Percentiles rank a stretch among this genome's conserved stretches.
phyloP scores from a whole-genome alignment of 2,329 filamentous ascomycete species.

The Colletotrichum sp. region DNA sequence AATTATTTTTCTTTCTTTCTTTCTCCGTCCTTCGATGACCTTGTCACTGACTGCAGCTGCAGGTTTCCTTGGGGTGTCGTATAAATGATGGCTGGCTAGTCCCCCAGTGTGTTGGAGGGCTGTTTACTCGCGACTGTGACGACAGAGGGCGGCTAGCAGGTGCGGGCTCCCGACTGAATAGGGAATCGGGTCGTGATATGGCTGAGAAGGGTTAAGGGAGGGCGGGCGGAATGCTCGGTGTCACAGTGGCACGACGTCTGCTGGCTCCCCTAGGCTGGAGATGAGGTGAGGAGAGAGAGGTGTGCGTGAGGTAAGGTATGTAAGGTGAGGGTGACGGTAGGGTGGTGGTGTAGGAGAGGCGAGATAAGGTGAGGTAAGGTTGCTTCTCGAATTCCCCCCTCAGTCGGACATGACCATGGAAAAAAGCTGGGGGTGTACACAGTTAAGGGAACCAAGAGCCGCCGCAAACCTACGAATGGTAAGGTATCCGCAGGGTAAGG shows the following conservation, averaged over 20 bases:
- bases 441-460: not conserved
- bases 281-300: not conserved
- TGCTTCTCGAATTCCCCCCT: not conserved
- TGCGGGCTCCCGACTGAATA: not conserved
- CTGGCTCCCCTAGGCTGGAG: not conserved
- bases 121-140: slow-evolving; percentile 1
- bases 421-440: not conserved
- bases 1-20: not conserved
- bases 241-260: slow-evolving; percentile 18
- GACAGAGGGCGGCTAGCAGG: not conserved
- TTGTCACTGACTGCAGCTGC: slow-evolving; percentile 10
- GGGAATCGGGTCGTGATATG: not conserved
- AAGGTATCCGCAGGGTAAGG: not conserved
- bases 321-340: not conserved
- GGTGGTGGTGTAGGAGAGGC: not conserved
- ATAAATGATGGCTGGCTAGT: not conserved
- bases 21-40: not conserved
- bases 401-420: not conserved
- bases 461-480: not conserved
- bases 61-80: not conserved
- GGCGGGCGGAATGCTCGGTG: slow-evolving; percentile 19
- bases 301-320: not conserved
- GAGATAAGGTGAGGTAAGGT: not conserved
- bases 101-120: not conserved
- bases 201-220: slow-evolving; percentile 8